Percentiles rank a stretch among this genome's conserved stretches.
Conservation (phyloP, 306 rosid genomes). For the Erythrophleum fordii region DNA sequence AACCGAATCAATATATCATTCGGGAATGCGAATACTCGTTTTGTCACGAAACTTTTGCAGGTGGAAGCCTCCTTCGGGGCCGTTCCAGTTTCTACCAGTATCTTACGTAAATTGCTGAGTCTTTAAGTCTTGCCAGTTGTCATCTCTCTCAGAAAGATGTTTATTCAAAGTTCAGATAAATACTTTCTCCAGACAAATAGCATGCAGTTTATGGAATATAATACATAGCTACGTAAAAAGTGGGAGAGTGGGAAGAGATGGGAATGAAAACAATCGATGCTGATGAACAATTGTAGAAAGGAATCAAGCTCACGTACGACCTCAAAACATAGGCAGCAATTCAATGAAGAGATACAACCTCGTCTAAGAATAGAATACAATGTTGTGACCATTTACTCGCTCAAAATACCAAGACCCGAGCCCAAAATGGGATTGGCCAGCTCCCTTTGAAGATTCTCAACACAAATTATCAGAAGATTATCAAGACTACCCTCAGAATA, state of each 20-base stretch:
- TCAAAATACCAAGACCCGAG: slow-evolving; percentile 55
- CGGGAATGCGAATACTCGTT: too few species aligned
- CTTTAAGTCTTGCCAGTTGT: neutral
- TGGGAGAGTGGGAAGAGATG: neutral
- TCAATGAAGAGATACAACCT: slow-evolving; percentile 38
- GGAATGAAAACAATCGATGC: neutral
- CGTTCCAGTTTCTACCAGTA: too few species aligned
- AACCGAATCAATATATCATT: too few species aligned
- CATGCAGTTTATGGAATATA: neutral
- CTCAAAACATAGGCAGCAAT: slow-evolving; percentile 30
- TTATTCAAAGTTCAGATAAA: neutral
- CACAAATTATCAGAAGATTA: slow-evolving; percentile 33
- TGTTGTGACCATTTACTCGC: slow-evolving; percentile 45
- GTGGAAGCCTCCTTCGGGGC: too few species aligned
- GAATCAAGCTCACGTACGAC: slow-evolving; percentile 38
- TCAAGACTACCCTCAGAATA: slow-evolving; percentile 44
- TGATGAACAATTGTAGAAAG: slow-evolving; percentile 14
- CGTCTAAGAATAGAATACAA: slow-evolving; percentile 48
- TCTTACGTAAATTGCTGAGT: too few species aligned
- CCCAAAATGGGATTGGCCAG: slow-evolving; percentile 62
- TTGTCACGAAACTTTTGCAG: too few species aligned
- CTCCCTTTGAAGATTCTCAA: slow-evolving; percentile 41
- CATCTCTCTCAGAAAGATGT: neutral
- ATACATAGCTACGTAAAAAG: neutral
- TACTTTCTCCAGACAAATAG: neutral